Evolutionary conservation across 2,329 filamentous ascomycete species (phyloP), one percentile per base, ranked within the genome.

Genomic region (Pyricularia sp.): DNA sequence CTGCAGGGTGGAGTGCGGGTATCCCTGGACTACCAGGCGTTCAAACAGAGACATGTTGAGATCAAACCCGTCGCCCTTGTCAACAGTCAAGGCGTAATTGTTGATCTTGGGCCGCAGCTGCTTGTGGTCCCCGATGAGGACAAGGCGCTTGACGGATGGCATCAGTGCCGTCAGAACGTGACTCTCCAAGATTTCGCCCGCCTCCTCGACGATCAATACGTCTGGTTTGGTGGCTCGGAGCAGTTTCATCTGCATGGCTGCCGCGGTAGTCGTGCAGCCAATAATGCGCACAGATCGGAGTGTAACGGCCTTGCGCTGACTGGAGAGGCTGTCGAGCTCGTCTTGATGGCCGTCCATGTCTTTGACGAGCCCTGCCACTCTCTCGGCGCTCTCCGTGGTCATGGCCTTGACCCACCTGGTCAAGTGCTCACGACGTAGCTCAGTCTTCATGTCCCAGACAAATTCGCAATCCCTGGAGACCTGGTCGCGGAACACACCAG

Each of bases 101-200:
- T 84, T 85, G 68, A 86, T 81, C 72, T 92, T 91, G 0, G 90
- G 91, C 0, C 90, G 85, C 0, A 93, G 82, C 71, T 93, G 91
- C 69, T 90, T 85, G 74, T 93, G 90, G 68, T 93, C 91, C 0
- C 91, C 91, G 12, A 93, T 92, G 2, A 92, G 76, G 0, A 92
- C 83, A 0, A 92, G 74, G 58, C 92, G 88, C 70, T 90, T 84
- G 0, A 85, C 85, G 0, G 82, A 76, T 0, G 83, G 75, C 0
- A 81, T 79, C 69, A 92, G 73, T 0, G 90, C 85, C 0, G 90
- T 85, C 0, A 92, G 76, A 1, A 90, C 80, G 71, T 92, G 90
- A 1, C 83, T 82, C 75, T 93, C 90, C 0, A 92, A 79, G 3
- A 93, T 90, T 71, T 93, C 90, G 1, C 89, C 90, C 0, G 90